Conservation (phyloP, 495 filamentous ascomycete species). For the Xylaria venustula region DNA sequence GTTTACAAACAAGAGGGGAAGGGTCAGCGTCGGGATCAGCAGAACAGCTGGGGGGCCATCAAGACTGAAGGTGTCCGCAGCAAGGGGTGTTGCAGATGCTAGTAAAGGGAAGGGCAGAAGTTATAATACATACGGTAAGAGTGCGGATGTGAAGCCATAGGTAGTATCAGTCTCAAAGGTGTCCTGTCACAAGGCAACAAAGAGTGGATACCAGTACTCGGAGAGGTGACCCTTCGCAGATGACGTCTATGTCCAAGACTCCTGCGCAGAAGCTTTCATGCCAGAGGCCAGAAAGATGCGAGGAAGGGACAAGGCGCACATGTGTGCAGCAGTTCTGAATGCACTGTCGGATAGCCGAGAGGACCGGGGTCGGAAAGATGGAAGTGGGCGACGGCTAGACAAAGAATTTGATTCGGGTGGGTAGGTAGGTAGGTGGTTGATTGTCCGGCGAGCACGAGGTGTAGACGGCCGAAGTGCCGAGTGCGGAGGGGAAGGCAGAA, state of each 20-base stretch:
- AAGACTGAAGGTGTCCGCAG: neutral
- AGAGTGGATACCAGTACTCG: neutral
- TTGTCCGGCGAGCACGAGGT: neutral
- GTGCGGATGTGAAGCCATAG: conserved; percentile 10
- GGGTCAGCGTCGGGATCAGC: neutral
- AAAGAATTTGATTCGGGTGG: too few species aligned
- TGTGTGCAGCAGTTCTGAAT: conserved; percentile 2
- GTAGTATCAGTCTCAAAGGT: neutral
- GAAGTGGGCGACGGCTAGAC: neutral
- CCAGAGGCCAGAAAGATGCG: conserved; percentile 8
- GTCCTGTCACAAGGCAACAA: conserved; percentile 3
- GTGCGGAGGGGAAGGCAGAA: neutral
- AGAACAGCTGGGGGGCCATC: neutral
- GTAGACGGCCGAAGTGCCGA: neutral
- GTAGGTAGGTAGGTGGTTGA: too few species aligned
- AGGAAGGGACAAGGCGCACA: conserved; percentile 6
- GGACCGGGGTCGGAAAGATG: neutral
- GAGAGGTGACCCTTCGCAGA: neutral
- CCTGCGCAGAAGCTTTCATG: conserved; percentile 2
- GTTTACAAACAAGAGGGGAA: neutral
- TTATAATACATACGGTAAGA: conserved; percentile 9
- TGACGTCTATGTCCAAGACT: neutral
- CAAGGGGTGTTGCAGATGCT: neutral
- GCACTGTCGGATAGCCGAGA: neutral
- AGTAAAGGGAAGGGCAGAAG: conserved; percentile 11